Evolutionary conservation across 768 basidiomycete species (phyloP).

Genomic region (Mycena epipterygia): DNA sequence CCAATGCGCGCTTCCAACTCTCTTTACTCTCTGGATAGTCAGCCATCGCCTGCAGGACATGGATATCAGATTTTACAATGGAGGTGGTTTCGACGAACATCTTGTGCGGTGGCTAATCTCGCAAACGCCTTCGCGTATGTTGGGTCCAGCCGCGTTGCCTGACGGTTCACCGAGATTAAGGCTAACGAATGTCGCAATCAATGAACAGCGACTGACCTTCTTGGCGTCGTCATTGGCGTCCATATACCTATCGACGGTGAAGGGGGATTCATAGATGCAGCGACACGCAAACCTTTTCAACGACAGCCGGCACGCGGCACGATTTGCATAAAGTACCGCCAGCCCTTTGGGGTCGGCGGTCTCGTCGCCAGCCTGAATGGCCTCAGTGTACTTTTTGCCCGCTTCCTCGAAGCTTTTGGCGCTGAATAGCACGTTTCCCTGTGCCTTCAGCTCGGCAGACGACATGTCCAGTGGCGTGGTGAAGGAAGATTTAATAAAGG

Average conservation of each 20-base stretch:
- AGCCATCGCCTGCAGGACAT: slow-evolving; percentile 11
- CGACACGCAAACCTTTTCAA: slow-evolving; percentile 1
- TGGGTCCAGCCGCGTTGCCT: slow-evolving; percentile 43
- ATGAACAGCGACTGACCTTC: slow-evolving; percentile 31
- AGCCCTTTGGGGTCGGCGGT: slow-evolving; percentile 13
- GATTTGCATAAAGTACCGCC: slow-evolving; percentile 32
- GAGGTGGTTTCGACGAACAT: slow-evolving; percentile 19
- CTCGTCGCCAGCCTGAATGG: slow-evolving; percentile 23
- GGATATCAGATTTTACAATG: not conserved
- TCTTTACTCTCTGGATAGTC: not conserved
- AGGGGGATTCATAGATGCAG: too few relatives aligned
- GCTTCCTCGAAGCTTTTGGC: slow-evolving; percentile 24
- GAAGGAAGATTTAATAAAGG: too few relatives aligned
- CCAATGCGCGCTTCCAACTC: slow-evolving; percentile 35
- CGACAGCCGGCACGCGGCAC: slow-evolving; percentile 27
- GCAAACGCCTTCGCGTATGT: slow-evolving; percentile 38
- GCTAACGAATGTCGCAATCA: not conserved
- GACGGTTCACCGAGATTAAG: not conserved
- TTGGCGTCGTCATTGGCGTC: slow-evolving; percentile 34
- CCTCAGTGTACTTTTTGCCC: slow-evolving; percentile 27
- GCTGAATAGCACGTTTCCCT: slow-evolving; percentile 31
- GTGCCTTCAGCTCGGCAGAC: slow-evolving; percentile 24
- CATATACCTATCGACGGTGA: slow-evolving; percentile 26
- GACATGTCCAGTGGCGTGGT: too few relatives aligned
- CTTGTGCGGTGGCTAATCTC: slow-evolving; percentile 32